Percentiles rank a stretch among this genome's conserved stretches.
Evolutionary conservation across 352 stramenopile genomes (phyloP).

Genomic region (Globisporangium nunn): DNA sequence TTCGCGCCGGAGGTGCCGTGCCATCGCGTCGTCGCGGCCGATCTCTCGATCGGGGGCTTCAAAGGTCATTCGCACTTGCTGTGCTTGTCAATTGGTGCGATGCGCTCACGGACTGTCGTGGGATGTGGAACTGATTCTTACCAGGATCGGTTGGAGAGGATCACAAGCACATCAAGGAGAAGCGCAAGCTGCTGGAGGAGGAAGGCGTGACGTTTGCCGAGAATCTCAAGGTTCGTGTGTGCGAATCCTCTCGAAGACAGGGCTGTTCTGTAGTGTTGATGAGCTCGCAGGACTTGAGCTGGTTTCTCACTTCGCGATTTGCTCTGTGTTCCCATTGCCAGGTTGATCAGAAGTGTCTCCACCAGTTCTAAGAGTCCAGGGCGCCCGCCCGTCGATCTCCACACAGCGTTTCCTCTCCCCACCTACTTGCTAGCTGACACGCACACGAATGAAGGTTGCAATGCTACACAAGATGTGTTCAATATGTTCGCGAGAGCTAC

Average conservation of each 20-base stretch:
- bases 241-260: background rate
- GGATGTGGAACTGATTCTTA: background rate
- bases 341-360: conserved; percentile 39
- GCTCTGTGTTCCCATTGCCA: conserved; percentile 10
- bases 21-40: conserved; percentile 66
- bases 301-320: too few relatives aligned
- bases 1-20: conserved; percentile 75
- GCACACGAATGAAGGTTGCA: background rate
- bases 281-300: too few relatives aligned
- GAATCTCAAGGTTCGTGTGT: conserved; percentile 44
- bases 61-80: conserved; percentile 25
- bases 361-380: conserved; percentile 26
- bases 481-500: conserved; percentile 1
- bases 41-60: conserved; percentile 68
- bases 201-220: conserved; percentile 62
- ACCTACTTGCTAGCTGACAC: background rate
- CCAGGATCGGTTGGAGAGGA: conserved; percentile 51
- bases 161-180: conserved; percentile 58
- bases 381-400: too few relatives aligned
- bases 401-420: background rate
- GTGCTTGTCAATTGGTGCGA: background rate
- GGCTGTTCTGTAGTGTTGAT: background rate
- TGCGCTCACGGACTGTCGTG: background rate
- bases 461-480: background rate
- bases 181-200: conserved; percentile 44